Base-by-base conservation (phyloP, 192 early-diverging fungal genomes). In the Podila clonocystis region DNA sequence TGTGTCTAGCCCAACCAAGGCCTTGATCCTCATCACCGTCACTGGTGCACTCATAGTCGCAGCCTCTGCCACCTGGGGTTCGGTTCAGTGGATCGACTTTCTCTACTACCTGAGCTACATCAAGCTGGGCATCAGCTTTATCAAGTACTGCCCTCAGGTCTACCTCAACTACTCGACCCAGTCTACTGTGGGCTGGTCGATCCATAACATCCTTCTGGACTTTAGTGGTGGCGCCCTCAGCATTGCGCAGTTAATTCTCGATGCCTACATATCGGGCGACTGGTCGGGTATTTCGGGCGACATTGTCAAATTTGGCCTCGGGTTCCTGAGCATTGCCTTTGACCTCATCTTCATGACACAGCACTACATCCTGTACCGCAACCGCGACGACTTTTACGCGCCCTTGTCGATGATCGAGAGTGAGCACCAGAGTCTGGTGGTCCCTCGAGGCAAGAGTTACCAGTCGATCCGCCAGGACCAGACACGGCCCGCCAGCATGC, bases 141-240 rank as follows among this genome's bases (percentile, higher is more conserved):
- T 96, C 72, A 98, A 97, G 76, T 95, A 94, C 67, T 67, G 91
- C 5, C 94, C 94, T 41, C 94, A 95, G 58, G 87, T 63, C 17
- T 92, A 86, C 72, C 63, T 95, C 61, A 98, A 98, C 71, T 92
- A 82, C 68, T 33, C 60, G 24, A 86, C 90, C 22, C 83, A 92
- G 72, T 95, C 94, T 2, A 98, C 97, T 1, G 89, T 87, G 0
- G 97, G 97, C 1, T 98, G 96, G 96, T 93, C 91, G 59, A 95
- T 97, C 58, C 88, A 92, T 58, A 96, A 95, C 63, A 96, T 97
- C 63, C 52, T 97, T 8, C 84, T 97, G 57, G 97, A 98, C 74
- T 92, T 95, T 30, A 91, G 91, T 22, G 97, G 97, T 36, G 97
- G 97, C 0, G 48, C 82, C 0, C 71, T 96, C 33, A 95, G 94